A percentile compares a stretch with the other conserved stretches of the same genome.
Evolutionary conservation across 2,329 filamentous ascomycete genomes (phyloP).

Genomic region (Bipolaris bicolor): DNA sequence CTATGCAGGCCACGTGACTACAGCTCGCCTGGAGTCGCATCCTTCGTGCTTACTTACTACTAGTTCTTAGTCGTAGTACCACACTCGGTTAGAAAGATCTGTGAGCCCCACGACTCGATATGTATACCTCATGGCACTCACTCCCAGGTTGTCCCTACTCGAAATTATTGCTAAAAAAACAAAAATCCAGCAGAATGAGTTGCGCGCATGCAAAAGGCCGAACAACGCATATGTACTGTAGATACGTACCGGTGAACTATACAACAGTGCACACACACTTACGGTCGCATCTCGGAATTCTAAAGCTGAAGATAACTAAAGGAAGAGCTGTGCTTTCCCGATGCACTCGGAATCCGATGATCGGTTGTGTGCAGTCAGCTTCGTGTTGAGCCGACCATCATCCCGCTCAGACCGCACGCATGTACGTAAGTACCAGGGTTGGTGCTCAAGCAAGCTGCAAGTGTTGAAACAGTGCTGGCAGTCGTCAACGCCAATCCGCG

Average conservation of each 20-base stretch:
- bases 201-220: not conserved
- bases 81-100: not conserved
- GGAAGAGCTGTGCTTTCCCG: not conserved
- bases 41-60: no score
- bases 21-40: no score
- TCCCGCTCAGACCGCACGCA: not conserved
- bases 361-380: not conserved
- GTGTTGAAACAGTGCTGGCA: not conserved
- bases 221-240: not conserved
- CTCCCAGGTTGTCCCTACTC: not conserved
- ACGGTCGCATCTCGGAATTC: not conserved
- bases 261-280: not conserved
- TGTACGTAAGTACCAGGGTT: not conserved
- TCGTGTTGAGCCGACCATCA: not conserved
- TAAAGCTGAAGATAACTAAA: not conserved
- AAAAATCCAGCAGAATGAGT: no score
- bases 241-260: not conserved
- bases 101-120: not conserved
- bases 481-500: slow-evolving; percentile 13
- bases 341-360: not conserved
- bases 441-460: not conserved
- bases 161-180: no score
- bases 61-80: no score
- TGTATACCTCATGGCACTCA: not conserved
- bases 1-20: no score